A percentile compares a stretch with the other conserved stretches of the same genome.
These are phyloP conservation scores for Mortierella sp. DNA, from an alignment of 371 early-diverging fungal genomes.

Conservation along the genomic window DNA sequence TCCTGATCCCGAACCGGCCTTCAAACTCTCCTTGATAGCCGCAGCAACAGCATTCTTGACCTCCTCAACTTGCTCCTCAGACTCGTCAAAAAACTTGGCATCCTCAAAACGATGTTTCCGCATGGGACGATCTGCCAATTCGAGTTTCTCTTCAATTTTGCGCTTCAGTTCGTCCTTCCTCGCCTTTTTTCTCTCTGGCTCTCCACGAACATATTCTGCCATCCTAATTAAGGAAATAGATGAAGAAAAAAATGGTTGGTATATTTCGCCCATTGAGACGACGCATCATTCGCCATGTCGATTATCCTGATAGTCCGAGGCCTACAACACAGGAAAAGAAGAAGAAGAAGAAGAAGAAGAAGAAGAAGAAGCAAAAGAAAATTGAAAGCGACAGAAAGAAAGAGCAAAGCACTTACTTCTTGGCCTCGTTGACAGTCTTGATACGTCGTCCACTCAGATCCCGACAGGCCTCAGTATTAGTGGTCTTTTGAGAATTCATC, in stretches of 20 bases:
- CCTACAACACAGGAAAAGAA: too few species aligned
- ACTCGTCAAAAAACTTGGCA: constrained; percentile 77
- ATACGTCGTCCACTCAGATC: constrained; percentile 94
- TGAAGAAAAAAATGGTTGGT: not conserved
- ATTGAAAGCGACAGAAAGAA: not conserved
- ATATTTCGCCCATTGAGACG: too few species aligned
- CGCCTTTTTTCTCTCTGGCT: constrained; percentile 81
- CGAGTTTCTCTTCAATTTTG: constrained; percentile 89
- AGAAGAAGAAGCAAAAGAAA: not conserved
- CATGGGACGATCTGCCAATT: constrained; percentile 69
- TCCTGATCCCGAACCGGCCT: constrained; percentile 19
- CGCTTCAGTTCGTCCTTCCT: constrained; percentile 77
- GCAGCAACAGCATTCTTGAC: constrained; percentile 79
- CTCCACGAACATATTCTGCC: constrained; percentile 81
- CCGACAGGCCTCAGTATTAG: constrained; percentile 94
- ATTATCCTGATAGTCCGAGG: too few species aligned
- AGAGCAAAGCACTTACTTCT: constrained; percentile 67
- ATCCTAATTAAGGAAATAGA: constrained; percentile 65
- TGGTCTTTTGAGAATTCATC: constrained; percentile 92
- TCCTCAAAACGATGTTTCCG: constrained; percentile 90
- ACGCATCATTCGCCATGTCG: too few species aligned
- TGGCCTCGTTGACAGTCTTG: constrained; percentile 91
- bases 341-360: not conserved
- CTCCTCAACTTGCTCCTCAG: constrained; percentile 80
- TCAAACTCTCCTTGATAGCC: constrained; percentile 60